Evolutionary conservation across 2,329 filamentous ascomycete genomes (phyloP).

Genomic region (Cladosporium oxysporum): DNA sequence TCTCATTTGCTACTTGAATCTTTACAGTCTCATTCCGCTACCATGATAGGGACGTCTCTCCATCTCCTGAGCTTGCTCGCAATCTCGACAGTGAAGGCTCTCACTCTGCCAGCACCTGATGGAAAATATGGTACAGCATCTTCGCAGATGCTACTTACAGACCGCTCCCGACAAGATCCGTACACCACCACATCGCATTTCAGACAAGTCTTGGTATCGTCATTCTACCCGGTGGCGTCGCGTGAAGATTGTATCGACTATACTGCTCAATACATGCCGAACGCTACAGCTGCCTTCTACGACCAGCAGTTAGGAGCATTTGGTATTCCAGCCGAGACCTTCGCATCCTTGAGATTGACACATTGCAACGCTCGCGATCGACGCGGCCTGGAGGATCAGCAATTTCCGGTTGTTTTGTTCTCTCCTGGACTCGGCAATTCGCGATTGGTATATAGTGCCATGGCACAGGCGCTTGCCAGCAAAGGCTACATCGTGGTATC

Average conservation of each 20-base stretch:
- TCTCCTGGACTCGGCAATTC: slow-evolving; percentile 50
- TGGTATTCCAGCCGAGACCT: slow-evolving; percentile 23
- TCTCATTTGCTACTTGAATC: neutral
- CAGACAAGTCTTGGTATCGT: slow-evolving; percentile 22
- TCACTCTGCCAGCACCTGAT: neutral
- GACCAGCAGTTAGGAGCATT: slow-evolving; percentile 12
- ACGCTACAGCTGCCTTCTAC: slow-evolving; percentile 18
- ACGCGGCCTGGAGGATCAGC: slow-evolving; percentile 12
- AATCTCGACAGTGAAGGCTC: neutral
- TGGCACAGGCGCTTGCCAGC: slow-evolving; percentile 50
- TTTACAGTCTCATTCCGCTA: neutral
- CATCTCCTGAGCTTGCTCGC: neutral
- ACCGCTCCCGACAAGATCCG: slow-evolving; percentile 36
- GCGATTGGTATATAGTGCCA: slow-evolving; percentile 46
- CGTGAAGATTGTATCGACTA: slow-evolving; percentile 11
- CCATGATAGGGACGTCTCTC: neutral
- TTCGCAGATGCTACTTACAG: slow-evolving; percentile 32
- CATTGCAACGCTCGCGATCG: slow-evolving; percentile 18
- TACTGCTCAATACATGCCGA: slow-evolving; percentile 22
- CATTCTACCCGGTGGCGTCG: slow-evolving; percentile 20
- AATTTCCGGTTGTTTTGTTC: slow-evolving; percentile 41
- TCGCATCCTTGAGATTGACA: slow-evolving; percentile 19
- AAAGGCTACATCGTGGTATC: slow-evolving; percentile 50
- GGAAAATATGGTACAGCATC: slow-evolving; percentile 6
- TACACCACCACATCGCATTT: slow-evolving; percentile 27